A percentile compares a stretch with the other conserved stretches of the same genome.
Conservation (phyloP, 1,284 basidiomycete species). For the Papiliotrema laurentii region DNA sequence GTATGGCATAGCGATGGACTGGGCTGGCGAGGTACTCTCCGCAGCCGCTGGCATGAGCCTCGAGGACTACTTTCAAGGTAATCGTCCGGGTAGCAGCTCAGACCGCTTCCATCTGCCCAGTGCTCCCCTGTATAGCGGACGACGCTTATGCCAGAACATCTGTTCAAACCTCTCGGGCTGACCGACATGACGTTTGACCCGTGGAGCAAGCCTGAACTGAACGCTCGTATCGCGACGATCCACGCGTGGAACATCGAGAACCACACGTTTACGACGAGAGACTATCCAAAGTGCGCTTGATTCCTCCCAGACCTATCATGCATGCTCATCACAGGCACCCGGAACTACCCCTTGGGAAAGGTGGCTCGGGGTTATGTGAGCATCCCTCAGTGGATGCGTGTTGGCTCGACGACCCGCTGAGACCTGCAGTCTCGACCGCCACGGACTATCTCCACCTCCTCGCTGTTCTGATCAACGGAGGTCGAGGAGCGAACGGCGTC, state of each 20-base stretch:
- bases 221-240: slow-evolving; percentile 10
- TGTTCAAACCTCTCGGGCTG: slow-evolving; percentile 19
- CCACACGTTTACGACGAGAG: slow-evolving; percentile 2
- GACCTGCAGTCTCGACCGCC: slow-evolving; percentile 9
- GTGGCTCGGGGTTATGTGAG: background rate
- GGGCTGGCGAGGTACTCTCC: slow-evolving; percentile 31
- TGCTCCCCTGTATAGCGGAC: background rate
- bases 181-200: slow-evolving; percentile 14
- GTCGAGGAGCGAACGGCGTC: slow-evolving; percentile 10
- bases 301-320: background rate
- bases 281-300: slow-evolving; percentile 6
- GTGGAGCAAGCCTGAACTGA: slow-evolving; percentile 10
- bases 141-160: slow-evolving; percentile 7
- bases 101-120: background rate
- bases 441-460: slow-evolving; percentile 15
- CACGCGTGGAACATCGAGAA: slow-evolving; percentile 12
- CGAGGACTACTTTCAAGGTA: slow-evolving; percentile 24
- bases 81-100: too few relatives aligned
- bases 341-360: background rate
- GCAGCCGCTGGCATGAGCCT: slow-evolving; percentile 25
- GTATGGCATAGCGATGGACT: slow-evolving; percentile 40
- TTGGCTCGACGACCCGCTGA: background rate
- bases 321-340: background rate
- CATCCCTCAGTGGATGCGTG: background rate
- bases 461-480: slow-evolving; percentile 13